Evolutionary conservation across 257 asterid genomes (phyloP), one percentile per base, ranked within the genome.

Genomic region (Capsicum rhomboideum): DNA sequence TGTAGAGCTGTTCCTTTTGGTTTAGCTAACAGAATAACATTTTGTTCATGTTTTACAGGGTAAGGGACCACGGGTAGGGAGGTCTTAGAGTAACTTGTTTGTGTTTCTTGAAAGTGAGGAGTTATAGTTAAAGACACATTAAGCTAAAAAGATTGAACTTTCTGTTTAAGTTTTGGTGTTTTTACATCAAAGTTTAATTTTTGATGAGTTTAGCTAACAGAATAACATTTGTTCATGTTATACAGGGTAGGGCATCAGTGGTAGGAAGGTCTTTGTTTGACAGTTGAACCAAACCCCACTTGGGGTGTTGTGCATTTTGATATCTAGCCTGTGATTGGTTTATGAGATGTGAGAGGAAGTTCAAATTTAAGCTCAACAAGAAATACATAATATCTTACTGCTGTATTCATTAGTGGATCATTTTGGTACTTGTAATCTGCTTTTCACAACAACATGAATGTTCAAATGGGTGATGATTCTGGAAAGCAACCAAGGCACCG

Each of bases 401-500:
- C 20, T 71, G 80, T 13, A 12, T 74, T 46, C 21, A 46, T 10
- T 74, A 21, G 42, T 74, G 49, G 28, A 82, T 44, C 53, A 21
- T 46, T 16, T 66, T 64, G 31, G 54, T 49, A 26, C 58, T 64
- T 20, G 79, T 29, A 63, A n/a, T 81, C 72, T 44, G 46, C 68
- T 26, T 21, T 34, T 17, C 26, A n/a, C 56, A 49, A 64, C 50
- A 26, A 13, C 77, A 94, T 92, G 97, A 97, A 87, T 49, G 85
- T 84, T 40, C 74, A 82, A 55, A 66, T 85, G 17, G 23, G 86
- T 74, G 64, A 74, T 17, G 80, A 86, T 55, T 56, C 82, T 54
- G 89, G 84, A 26, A 78, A 88, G 72, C 85, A 90, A 82, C 87
- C 86, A 75, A 92, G 92, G 91, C 97, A 91, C 86, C 91, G 88